These are phyloP conservation scores for Jamesozyma gamospora DNA, from an alignment of 805 yeast species.

Conservation along the genomic window DNA sequence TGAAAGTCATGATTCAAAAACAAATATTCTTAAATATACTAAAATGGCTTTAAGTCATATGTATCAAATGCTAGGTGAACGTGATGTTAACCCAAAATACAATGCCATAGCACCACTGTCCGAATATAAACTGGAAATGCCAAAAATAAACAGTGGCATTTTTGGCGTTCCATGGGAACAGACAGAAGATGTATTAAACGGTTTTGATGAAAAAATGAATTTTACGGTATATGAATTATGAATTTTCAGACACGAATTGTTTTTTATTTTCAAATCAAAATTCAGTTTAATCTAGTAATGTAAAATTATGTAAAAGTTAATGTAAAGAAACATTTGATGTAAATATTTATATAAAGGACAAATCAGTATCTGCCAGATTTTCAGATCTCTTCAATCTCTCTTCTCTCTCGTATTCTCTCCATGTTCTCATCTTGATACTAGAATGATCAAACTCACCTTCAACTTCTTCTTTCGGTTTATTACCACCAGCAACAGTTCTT, in stretches of 20 bases:
- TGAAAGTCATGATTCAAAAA: slow-evolving; percentile 32
- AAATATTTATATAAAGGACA: neutral
- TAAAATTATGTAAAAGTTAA: neutral
- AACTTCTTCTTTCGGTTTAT: slow-evolving; percentile 43
- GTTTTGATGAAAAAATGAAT: slow-evolving; percentile 6
- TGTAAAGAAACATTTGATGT: neutral
- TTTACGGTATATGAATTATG: slow-evolving; percentile 27
- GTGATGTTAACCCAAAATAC: slow-evolving; percentile 4
- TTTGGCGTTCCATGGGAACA: slow-evolving; percentile 71
- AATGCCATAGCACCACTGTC: slow-evolving; percentile 3
- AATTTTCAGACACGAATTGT: neutral
- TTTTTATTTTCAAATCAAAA: no score
- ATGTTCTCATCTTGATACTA: slow-evolving; percentile 77
- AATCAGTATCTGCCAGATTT: neutral
- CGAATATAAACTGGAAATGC: slow-evolving; percentile 42
- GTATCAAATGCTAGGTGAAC: slow-evolving; percentile 2
- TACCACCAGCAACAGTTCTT: slow-evolving; percentile 64
- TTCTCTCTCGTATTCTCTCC: slow-evolving; percentile 88
- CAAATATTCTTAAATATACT: slow-evolving; percentile 44
- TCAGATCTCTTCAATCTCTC: slow-evolving; percentile 1
- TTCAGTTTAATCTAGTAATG: no score
- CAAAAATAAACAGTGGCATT: slow-evolving; percentile 71
- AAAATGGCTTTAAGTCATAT: slow-evolving; percentile 40
- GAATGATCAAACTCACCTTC: slow-evolving; percentile 90
- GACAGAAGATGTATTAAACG: slow-evolving; percentile 45